phyloP scores from a whole-genome alignment of 345 rosid species.

The Eucalyptus polybractea region DNA sequence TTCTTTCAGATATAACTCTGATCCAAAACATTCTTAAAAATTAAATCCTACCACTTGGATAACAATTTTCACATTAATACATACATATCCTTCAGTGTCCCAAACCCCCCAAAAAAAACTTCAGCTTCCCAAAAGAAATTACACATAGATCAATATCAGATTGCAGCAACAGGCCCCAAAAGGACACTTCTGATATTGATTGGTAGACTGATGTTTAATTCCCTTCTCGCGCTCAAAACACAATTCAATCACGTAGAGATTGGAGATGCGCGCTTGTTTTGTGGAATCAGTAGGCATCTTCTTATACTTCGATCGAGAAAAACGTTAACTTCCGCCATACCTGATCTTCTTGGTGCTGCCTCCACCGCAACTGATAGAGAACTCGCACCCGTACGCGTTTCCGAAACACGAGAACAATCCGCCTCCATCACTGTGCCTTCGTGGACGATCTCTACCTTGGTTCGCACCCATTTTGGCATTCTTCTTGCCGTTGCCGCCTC shows the following conservation, averaged over 20 bases:
- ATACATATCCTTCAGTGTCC: background rate
- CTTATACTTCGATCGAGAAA: background rate
- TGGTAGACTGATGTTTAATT: background rate
- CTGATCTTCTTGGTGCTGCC: constrained; percentile 16
- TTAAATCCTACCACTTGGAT: background rate
- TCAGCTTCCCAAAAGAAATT: background rate
- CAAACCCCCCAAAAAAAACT: no score
- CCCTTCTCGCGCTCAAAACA: background rate
- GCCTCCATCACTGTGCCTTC: constrained; percentile 6
- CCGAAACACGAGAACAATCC: constrained; percentile 81
- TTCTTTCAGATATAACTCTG: background rate
- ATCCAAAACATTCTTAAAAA: background rate
- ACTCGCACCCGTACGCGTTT: constrained; percentile 60
- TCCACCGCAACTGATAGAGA: constrained; percentile 81
- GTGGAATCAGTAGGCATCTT: background rate
- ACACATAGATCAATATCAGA: background rate
- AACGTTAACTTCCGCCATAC: background rate
- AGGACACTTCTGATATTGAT: background rate
- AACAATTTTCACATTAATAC: background rate
- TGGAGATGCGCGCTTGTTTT: background rate
- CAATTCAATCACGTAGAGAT: background rate
- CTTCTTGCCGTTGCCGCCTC: background rate
- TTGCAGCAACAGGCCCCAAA: background rate
- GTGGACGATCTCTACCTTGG: background rate
- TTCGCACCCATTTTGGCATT: background rate